These are phyloP conservation scores for Crithidia expoeki DNA, from an alignment of 208 protist species.

Conservation along the genomic window DNA sequence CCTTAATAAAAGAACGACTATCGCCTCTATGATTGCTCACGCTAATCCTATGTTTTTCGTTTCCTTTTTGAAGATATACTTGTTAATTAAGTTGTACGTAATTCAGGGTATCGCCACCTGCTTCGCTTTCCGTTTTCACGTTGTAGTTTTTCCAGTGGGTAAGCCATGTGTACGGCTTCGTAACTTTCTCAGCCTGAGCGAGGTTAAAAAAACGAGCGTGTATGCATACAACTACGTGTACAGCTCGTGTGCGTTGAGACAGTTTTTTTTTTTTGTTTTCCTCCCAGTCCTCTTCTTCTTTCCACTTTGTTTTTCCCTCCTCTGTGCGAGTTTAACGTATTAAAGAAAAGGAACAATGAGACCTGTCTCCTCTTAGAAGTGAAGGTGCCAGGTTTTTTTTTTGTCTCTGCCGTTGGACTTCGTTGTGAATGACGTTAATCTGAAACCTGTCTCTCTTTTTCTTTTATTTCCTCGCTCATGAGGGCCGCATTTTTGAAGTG, in stretches of 20 bases:
- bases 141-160: not conserved
- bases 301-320: not conserved
- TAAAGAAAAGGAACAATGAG: not conserved
- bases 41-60: conserved; percentile 15
- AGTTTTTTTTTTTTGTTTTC: conserved; percentile 27
- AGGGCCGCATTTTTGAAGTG: conserved; percentile 9
- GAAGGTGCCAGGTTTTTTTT: not conserved
- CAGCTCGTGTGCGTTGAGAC: not conserved
- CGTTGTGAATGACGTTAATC: not conserved
- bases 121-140: not conserved
- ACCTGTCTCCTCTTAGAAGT: not conserved
- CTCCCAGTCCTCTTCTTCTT: not conserved
- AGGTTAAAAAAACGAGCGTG: not conserved
- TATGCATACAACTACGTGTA: conserved; percentile 2
- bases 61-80: not conserved
- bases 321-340: not conserved
- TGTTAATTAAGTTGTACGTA: conserved; percentile 1
- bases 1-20: conserved; percentile 3
- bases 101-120: conserved; percentile 4
- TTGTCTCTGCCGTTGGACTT: not conserved
- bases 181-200: conserved; percentile 5
- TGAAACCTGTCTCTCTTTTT: not conserved
- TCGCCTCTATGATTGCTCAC: conserved; percentile 1
- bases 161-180: conserved; percentile 6
- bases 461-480: conserved; percentile 5